phyloP scores from a whole-genome alignment of 306 rosid genomes.

The Cotoneaster glaucophyllus region DNA sequence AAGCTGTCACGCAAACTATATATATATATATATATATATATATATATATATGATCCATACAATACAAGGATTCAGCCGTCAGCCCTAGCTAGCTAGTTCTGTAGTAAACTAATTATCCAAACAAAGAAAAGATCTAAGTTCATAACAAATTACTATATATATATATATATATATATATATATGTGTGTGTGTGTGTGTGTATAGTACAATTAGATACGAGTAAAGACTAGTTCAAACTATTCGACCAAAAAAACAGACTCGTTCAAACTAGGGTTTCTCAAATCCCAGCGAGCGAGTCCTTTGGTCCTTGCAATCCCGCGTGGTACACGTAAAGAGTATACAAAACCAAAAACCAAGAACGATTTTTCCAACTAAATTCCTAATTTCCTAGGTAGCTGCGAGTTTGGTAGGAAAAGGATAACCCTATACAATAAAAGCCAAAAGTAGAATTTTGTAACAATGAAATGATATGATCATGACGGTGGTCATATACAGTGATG shows the following conservation, averaged over 20 bases:
- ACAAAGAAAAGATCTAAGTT: no score
- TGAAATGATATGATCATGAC: not conserved
- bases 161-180: no score
- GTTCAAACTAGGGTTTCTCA: not conserved
- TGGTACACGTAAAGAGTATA: not conserved
- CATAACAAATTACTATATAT: no score
- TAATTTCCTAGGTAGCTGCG: not conserved
- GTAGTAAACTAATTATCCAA: no score
- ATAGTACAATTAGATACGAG: not conserved
- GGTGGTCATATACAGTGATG: not conserved
- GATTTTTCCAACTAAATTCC: not conserved
- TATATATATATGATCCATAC: no score
- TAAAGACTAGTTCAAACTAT: not conserved
- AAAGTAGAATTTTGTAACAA: not conserved
- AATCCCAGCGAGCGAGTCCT: not conserved
- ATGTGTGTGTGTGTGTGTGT: no score
- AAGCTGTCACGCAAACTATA: no score
- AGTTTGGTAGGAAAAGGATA: not conserved
- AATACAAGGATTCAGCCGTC: no score
- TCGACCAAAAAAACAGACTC: no score
- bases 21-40: no score
- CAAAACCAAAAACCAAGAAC: not conserved
- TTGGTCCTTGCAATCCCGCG: not conserved
- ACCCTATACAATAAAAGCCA: not conserved
- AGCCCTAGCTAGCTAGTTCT: no score